Percentiles rank a stretch among this genome's conserved stretches.
These are phyloP conservation scores for Theobroma grandiflorum DNA, from an alignment of 441 rosid species.

Conservation along the genomic window DNA sequence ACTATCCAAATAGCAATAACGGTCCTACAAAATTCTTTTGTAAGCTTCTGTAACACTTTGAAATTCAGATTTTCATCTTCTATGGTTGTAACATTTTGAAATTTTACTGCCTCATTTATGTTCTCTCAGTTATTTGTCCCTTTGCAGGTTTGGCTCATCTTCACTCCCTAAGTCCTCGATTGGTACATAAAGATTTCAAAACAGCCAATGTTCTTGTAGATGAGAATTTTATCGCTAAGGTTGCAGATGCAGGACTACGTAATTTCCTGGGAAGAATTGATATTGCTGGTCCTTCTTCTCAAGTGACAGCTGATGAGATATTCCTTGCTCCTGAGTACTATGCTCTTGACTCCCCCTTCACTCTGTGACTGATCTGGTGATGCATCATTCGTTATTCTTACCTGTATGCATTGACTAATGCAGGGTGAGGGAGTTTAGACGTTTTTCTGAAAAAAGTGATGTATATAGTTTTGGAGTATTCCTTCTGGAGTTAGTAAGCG, in stretches of 20 bases:
- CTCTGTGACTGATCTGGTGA: neutral
- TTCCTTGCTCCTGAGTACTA: slow-evolving; percentile 91
- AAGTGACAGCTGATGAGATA: slow-evolving; percentile 72
- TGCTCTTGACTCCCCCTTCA: slow-evolving; percentile 11
- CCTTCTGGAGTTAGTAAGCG: slow-evolving; percentile 70
- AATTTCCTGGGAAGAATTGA: slow-evolving; percentile 79
- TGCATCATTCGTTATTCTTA: slow-evolving; percentile 15
- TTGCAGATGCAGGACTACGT: slow-evolving; percentile 77
- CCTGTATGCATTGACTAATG: slow-evolving; percentile 23
- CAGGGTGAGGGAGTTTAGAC: slow-evolving; percentile 72
- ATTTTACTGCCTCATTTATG: slow-evolving; percentile 37
- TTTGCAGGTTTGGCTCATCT: slow-evolving; percentile 74
- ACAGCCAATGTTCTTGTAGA: slow-evolving; percentile 80
- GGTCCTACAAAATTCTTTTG: slow-evolving; percentile 25
- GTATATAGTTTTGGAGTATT: slow-evolving; percentile 75
- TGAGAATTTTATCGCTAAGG: slow-evolving; percentile 72
- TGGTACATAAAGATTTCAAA: slow-evolving; percentile 77
- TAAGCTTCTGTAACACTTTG: slow-evolving; percentile 35
- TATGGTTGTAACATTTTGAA: slow-evolving; percentile 26
- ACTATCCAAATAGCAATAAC: slow-evolving; percentile 31
- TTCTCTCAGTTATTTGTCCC: slow-evolving; percentile 29
- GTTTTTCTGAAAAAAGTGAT: slow-evolving; percentile 79
- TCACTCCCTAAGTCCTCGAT: slow-evolving; percentile 70
- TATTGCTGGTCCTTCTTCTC: slow-evolving; percentile 82
- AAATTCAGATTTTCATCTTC: slow-evolving; percentile 23